Evolutionary conservation across 2,329 filamentous ascomycete species (phyloP).

Genomic region (Xylariaceae sp.): DNA sequence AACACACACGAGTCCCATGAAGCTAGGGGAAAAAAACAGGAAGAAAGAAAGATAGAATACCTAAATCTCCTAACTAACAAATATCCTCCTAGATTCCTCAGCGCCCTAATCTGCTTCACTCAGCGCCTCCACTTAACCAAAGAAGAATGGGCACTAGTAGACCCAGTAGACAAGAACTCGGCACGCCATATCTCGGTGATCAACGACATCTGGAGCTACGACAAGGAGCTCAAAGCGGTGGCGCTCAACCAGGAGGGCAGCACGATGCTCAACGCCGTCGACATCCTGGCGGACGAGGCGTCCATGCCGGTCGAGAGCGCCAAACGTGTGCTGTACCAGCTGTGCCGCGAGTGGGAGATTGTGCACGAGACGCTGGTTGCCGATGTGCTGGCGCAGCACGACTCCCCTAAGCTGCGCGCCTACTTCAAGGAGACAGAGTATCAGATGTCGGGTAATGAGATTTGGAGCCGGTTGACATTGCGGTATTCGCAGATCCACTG

Average conservation of each 20-base stretch:
- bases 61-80: too few species aligned
- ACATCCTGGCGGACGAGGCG: too few species aligned
- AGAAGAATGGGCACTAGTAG: constrained; percentile 34
- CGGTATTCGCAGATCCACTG: too few species aligned
- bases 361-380: neutral
- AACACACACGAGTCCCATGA: too few species aligned
- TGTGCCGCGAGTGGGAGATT: constrained; percentile 8
- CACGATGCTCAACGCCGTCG: neutral
- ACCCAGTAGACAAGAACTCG: constrained; percentile 42
- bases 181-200: constrained; percentile 43
- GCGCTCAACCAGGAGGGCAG: constrained; percentile 34
- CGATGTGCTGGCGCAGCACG: neutral
- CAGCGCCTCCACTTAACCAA: constrained; percentile 36
- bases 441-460: constrained; percentile 37
- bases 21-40: too few species aligned
- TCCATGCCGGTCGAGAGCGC: too few species aligned
- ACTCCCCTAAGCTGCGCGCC: neutral
- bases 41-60: too few species aligned
- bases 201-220: too few species aligned
- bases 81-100: constrained; percentile 42
- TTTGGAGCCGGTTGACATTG: constrained; percentile 40
- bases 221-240: constrained; percentile 44
- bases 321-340: neutral
- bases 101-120: constrained; percentile 45
- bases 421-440: constrained; percentile 46